Conservation (phyloP, 148 eudicot species). For the Persicaria tinctoria region DNA sequence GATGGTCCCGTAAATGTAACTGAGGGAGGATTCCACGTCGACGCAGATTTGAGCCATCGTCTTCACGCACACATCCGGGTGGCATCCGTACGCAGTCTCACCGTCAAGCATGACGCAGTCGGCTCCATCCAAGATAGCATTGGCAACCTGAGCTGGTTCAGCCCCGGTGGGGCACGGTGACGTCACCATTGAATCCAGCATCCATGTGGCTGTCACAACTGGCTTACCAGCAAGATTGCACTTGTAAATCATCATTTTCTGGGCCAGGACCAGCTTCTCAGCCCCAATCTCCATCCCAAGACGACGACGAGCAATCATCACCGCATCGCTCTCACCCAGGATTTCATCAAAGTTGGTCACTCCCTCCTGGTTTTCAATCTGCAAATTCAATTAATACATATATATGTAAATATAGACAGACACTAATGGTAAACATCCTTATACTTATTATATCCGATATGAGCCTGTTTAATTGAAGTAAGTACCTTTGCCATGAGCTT, state of each 20-base stretch:
- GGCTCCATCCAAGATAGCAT: slow-evolving; percentile 74
- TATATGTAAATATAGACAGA: too few species aligned
- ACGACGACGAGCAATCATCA: slow-evolving; percentile 92
- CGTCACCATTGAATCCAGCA: slow-evolving; percentile 77
- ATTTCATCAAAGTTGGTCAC: slow-evolving; percentile 77
- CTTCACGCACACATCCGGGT: slow-evolving; percentile 75
- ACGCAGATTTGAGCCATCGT: slow-evolving; percentile 76
- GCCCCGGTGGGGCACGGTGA: slow-evolving; percentile 80
- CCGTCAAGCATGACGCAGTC: slow-evolving; percentile 86
- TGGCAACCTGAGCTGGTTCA: slow-evolving; percentile 76
- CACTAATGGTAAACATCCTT: too few species aligned
- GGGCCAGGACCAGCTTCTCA: slow-evolving; percentile 78
- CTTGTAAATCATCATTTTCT: slow-evolving; percentile 89
- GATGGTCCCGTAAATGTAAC: slow-evolving; percentile 33
- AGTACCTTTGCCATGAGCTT: slow-evolving; percentile 61
- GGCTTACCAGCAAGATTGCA: slow-evolving; percentile 76
- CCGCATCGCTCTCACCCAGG: slow-evolving; percentile 67
- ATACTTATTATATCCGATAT: too few species aligned
- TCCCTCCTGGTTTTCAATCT: slow-evolving; percentile 89
- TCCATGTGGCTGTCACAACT: slow-evolving; percentile 82
- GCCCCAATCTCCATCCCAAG: slow-evolving; percentile 89
- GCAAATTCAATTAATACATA: neutral
- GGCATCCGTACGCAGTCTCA: slow-evolving; percentile 78
- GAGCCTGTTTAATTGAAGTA: too few species aligned
- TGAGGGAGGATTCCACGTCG: slow-evolving; percentile 76